These are phyloP conservation scores for Botrytis squamosa DNA, from an alignment of 2,329 filamentous ascomycete genomes.

Conservation along the genomic window DNA sequence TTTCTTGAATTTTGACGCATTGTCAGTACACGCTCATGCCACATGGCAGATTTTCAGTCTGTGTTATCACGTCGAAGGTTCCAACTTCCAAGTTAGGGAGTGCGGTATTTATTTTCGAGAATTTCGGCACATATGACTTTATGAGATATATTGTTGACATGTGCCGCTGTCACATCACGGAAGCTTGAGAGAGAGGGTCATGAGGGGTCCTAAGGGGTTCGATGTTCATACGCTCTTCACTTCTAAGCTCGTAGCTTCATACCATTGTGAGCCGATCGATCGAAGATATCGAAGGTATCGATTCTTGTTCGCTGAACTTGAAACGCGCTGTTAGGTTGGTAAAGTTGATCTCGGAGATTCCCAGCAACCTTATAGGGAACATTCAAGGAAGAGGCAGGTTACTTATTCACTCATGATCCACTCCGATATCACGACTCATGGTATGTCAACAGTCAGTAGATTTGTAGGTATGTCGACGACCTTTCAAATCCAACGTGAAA, in stretches of 20 bases:
- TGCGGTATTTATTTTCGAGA: not conserved
- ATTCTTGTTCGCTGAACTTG: not conserved
- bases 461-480: not conserved
- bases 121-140: not conserved
- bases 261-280: not conserved
- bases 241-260: not conserved
- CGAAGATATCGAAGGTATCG: not conserved
- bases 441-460: not conserved
- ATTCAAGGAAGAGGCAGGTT: not conserved
- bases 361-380: slow-evolving; percentile 5
- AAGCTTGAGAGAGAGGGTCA: not conserved
- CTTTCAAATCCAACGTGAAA: not conserved
- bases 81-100: not conserved
- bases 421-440: not conserved
- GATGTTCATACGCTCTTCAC: not conserved
- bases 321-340: not conserved
- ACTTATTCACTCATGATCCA: not conserved
- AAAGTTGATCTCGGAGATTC: not conserved
- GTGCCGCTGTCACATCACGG: not conserved
- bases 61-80: slow-evolving; percentile 6
- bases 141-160: not conserved
- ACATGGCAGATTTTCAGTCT: slow-evolving; percentile 11
- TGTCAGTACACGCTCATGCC: not conserved
- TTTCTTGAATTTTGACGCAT: not conserved
- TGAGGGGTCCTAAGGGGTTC: not conserved